These are phyloP conservation scores for Leishmania braziliensis DNA, from an alignment of 208 protist species.

Conservation along the genomic window DNA sequence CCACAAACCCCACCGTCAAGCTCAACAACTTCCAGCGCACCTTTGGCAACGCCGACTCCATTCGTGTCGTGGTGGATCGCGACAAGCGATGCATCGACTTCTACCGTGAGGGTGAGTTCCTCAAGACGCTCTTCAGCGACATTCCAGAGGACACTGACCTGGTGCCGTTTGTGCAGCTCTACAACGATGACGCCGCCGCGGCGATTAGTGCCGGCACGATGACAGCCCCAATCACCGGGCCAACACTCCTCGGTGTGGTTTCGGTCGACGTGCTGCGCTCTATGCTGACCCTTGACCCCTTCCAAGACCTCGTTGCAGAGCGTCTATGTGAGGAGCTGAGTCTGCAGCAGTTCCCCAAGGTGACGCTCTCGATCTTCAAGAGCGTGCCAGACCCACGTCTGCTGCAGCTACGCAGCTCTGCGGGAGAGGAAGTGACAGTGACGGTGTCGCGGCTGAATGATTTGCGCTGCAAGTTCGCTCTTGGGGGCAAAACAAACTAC, in stretches of 20 bases:
- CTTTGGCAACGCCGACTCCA: slow-evolving; percentile 83
- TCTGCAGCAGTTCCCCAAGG: slow-evolving; percentile 56
- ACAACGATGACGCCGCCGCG: slow-evolving; percentile 89
- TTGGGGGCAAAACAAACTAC: slow-evolving; percentile 68
- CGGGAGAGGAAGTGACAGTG: slow-evolving; percentile 58
- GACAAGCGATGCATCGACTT: slow-evolving; percentile 80
- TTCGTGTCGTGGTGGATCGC: slow-evolving; percentile 80
- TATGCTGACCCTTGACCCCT: slow-evolving; percentile 86
- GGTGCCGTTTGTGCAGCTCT: slow-evolving; percentile 91
- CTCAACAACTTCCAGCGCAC: slow-evolving; percentile 90
- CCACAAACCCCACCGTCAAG: slow-evolving; percentile 89
- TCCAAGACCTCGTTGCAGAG: slow-evolving; percentile 71
- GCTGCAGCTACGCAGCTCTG: slow-evolving; percentile 67
- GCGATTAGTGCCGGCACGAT: slow-evolving; percentile 74
- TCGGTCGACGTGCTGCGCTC: slow-evolving; percentile 87
- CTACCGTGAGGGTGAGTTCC: slow-evolving; percentile 84
- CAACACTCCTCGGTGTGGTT: slow-evolving; percentile 71
- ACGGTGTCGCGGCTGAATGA: slow-evolving; percentile 72
- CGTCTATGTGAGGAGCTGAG: slow-evolving; percentile 76
- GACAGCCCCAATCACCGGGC: slow-evolving; percentile 77
- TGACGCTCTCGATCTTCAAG: slow-evolving; percentile 84
- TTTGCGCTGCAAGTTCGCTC: slow-evolving; percentile 73
- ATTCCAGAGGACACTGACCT: slow-evolving; percentile 80
- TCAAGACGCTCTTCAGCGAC: slow-evolving; percentile 87
- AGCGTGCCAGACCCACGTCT: slow-evolving; percentile 79